Base-by-base conservation (phyloP, 2,329 filamentous ascomycete genomes). In the Raffaelea arxii region DNA sequence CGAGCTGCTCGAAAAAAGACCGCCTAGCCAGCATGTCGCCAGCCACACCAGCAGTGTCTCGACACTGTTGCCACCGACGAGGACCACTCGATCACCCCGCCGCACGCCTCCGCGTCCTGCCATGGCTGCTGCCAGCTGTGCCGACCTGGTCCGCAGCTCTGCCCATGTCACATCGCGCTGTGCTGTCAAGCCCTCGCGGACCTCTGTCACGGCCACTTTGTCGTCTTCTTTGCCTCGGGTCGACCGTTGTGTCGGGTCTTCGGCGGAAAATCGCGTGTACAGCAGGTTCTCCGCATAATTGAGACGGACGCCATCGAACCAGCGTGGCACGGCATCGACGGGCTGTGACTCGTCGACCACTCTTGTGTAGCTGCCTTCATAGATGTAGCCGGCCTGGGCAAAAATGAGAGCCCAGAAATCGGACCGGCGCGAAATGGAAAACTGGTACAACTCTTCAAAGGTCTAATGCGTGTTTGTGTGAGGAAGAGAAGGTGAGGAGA, bases 261-360 rank as follows among this genome's bases (percentile, higher is more conserved):
- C 59, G n/a, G n/a, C n/a, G n/a, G n/a, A n/a, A n/a, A n/a, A n/a
- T 14, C 67, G 66, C 1, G 74, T 74, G 66, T 77, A 90, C 23
- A 94, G 76, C 23, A 88, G 64, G 58, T 92, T 94, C 65, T 94
- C 86, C 5, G 86, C 82, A 59, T 82, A 91, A 57, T 89, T 94
- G 55, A 92, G 62, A 5, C 69, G 65, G 1, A 89, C 72, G 25
- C 87, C 87, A 1, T 78, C 66, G 61, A 92, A 94, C 87, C 87
- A 94, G 36, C 70, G 65, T 0, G 87, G 87, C 5, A 91, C 72
- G 16, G 70, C 68, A 50, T 87, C 81, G 61, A 94, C 86, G 2
- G 80, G 77, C 2, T 75, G 70, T 1, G 67, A 69, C 55, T 86
- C 81, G 58, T 94, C 85, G 3, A 92, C 80, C 2, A 84, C 78